Evolutionary conservation across 2,329 filamentous ascomycete genomes (phyloP), one percentile per base, ranked within the genome.

Genomic region (Fusarium liriodendri): DNA sequence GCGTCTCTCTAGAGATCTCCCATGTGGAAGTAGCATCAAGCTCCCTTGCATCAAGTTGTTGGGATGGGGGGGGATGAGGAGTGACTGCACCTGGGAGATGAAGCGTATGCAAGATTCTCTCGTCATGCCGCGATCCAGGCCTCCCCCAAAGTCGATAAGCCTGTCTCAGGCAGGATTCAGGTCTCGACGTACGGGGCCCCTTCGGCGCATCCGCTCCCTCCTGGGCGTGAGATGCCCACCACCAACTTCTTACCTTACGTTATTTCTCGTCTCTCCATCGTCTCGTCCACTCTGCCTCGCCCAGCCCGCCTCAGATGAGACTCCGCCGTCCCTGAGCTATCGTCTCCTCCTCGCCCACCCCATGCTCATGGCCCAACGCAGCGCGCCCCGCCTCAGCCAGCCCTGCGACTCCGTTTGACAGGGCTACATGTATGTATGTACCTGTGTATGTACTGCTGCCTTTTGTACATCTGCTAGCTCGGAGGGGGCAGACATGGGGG

Each of bases 11-110:
- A 67, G 70, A 76, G 74, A 76, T 67, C 64, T 69, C 63, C 59
- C 64, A 67, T 64, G 65, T 66, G 62, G 67, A 67, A 55, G 47
- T 62, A 66, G 22, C 62, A 52, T 52, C 35, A 62, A 42, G 38
- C 62, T 76, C 75, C 73, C 76, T 78, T 78, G 73, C 76, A 69
- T 75, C 54, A 66, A 71, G 57, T 58, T 75, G 67, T 74, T 75
- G 66, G 33, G 62, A 59, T 38, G 62, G 66, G 47, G 70, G 66
- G 47, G 70, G 66, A 54, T 14, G 32, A 38, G 66, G 57, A 55
- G 32, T 32, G 14, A 33, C 29, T 47, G 29, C 29, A 59, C 52
- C 61, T 55, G 62, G 62, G 58, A 70, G 64, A 67, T 71, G 60
- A 62, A 76, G 64, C 65, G 69, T 50, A 75, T 70, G 52, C 63